A percentile compares a stretch with the other conserved stretches of the same genome.
These are phyloP conservation scores for Leccinum olivaceopallidum DNA, from an alignment of 768 basidiomycete genomes.

Conservation along the genomic window DNA sequence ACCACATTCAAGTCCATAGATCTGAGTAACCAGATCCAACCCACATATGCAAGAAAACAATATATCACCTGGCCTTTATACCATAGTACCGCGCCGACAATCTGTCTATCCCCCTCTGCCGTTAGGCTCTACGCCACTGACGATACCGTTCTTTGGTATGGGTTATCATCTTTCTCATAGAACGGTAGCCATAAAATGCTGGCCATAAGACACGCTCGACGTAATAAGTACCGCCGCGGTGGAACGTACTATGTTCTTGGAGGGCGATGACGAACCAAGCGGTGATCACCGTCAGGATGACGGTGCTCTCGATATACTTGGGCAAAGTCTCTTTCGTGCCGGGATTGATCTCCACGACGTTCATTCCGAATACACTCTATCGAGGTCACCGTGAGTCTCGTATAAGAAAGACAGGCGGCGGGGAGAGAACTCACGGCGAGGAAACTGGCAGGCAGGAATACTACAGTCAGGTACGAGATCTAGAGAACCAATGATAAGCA, in stretches of 20 bases:
- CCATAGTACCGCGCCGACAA: neutral
- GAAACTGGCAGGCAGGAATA: slow-evolving; percentile 60
- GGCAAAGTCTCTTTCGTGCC: slow-evolving; percentile 32
- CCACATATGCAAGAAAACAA: neutral
- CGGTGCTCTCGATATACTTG: slow-evolving; percentile 43
- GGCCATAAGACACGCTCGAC: slow-evolving; percentile 26
- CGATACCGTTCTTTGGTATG: neutral
- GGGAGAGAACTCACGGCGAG: slow-evolving; percentile 26
- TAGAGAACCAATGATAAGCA: slow-evolving; percentile 23
- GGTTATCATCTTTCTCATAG: neutral
- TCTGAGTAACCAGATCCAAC: neutral
- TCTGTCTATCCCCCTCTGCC: neutral
- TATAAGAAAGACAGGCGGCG: neutral
- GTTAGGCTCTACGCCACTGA: neutral
- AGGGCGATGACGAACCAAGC: slow-evolving; percentile 59
- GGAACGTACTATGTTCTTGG: slow-evolving; percentile 35
- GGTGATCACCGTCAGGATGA: slow-evolving; percentile 51
- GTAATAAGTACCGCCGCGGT: slow-evolving; percentile 5
- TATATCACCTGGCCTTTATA: neutral
- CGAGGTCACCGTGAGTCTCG: slow-evolving; percentile 3
- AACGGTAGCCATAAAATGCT: neutral
- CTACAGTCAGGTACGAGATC: slow-evolving; percentile 60
- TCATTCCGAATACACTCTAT: slow-evolving; percentile 36
- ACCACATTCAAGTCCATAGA: neutral
- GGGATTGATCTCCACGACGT: slow-evolving; percentile 32